Percentiles rank a stretch among this genome's conserved stretches.
phyloP scores from a whole-genome alignment of 2,329 filamentous ascomycete genomes.

The Fusarium falciforme region DNA sequence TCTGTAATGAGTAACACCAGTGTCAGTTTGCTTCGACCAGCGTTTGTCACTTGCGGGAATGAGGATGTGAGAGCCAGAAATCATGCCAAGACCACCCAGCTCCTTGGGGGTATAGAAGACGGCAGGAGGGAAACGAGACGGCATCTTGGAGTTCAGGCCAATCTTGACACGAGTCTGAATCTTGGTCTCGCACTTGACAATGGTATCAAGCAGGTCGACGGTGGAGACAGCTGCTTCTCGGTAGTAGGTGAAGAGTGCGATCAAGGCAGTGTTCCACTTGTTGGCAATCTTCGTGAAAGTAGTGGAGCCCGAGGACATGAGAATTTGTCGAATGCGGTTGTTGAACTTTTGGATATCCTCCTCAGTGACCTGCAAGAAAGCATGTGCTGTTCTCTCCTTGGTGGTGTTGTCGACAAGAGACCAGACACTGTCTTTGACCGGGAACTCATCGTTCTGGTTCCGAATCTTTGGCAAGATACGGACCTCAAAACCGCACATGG shows the following conservation, averaged over 20 bases:
- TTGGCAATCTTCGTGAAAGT: slow-evolving; percentile 99
- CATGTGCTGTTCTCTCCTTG: slow-evolving; percentile 96
- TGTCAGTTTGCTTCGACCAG: slow-evolving; percentile 98
- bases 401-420: slow-evolving; percentile 95
- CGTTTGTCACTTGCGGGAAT: slow-evolving; percentile 98
- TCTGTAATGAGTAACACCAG: slow-evolving; percentile 95
- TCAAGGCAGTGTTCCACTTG: slow-evolving; percentile 99
- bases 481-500: slow-evolving; percentile 98
- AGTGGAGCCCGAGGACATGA: slow-evolving; percentile 99
- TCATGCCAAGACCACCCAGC: slow-evolving; percentile 96
- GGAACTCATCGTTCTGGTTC: slow-evolving; percentile 96
- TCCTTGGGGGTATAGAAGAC: slow-evolving; percentile 99
- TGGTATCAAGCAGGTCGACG: slow-evolving; percentile 92
- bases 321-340: slow-evolving; percentile 96
- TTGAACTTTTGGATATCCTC: slow-evolving; percentile 99
- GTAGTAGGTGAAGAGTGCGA: slow-evolving; percentile 98
- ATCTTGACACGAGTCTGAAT: slow-evolving; percentile 99
- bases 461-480: slow-evolving; percentile 94
- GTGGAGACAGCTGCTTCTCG: slow-evolving; percentile 97
- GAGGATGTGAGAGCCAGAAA: slow-evolving; percentile 96
- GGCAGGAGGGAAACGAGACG: slow-evolving; percentile 95
- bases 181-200: slow-evolving; percentile 99
- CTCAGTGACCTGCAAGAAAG: slow-evolving; percentile 96
- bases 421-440: slow-evolving; percentile 98
- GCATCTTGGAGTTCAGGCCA: slow-evolving; percentile 99